Evolutionary conservation across 495 filamentous ascomycete species (phyloP).

Genomic region (Astrothelium subdiscretum): DNA sequence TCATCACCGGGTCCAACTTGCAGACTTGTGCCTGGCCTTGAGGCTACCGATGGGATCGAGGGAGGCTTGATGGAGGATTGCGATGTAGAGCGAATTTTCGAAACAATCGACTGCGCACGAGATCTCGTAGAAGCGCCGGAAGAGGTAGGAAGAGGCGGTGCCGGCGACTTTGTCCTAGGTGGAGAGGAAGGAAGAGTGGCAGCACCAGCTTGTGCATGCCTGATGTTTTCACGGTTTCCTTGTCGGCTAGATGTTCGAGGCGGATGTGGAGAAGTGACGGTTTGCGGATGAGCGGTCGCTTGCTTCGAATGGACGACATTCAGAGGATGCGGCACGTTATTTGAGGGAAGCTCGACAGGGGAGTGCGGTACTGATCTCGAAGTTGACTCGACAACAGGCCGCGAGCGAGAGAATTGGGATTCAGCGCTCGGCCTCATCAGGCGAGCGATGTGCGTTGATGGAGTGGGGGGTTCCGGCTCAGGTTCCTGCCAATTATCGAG

Average conservation of each 20-base stretch:
- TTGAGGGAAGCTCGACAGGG: background rate
- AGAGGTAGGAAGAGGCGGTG: background rate
- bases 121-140: background rate
- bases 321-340: background rate
- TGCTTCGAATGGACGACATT: background rate
- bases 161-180: background rate
- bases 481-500: constrained; percentile 27
- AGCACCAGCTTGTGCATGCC: background rate
- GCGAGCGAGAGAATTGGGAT: constrained; percentile 11
- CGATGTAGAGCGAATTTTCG: background rate
- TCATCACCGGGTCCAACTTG: background rate
- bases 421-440: constrained; percentile 19
- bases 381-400: constrained; percentile 2
- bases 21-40: background rate
- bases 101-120: background rate
- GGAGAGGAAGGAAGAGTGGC: background rate
- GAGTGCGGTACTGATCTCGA: background rate
- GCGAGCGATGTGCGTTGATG: constrained; percentile 17
- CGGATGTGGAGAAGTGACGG: background rate
- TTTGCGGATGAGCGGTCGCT: background rate
- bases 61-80: background rate
- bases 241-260: constrained; percentile 2
- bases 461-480: constrained; percentile 9
- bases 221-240: background rate
- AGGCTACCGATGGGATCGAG: background rate